Base-by-base conservation (phyloP, 257 asterid species). In the Coffea canephora region DNA sequence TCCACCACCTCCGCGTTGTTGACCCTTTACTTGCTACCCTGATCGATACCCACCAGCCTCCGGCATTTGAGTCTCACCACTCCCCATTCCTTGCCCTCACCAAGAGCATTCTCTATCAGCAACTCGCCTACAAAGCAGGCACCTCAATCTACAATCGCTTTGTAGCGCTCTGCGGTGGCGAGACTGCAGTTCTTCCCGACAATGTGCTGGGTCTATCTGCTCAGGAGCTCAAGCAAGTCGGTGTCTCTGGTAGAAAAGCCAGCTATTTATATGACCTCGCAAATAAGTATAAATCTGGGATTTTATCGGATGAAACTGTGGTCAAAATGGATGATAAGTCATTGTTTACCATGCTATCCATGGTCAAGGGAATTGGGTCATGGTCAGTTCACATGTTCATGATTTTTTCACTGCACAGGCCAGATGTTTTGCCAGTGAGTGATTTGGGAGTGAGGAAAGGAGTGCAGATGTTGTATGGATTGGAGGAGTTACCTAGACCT, bases 311-410 rank as follows among this genome's bases (percentile, higher is more conserved):
- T 80, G 97, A 93, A 1, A 78, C 85, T 3, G 91, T 95, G 34
- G 96, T 95, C 73, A 92, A 90, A 82, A 93, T 95, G 99, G 99
- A 95, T 57, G 99, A 95, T 71, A 91, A 90, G 85, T 91, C 97
- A 16, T 80, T 95, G 85, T 93, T 92, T 85, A 90, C 97, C 0
- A 93, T 93, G 98, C 94, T 95, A n/a, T 89, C 97, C 1, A 95
- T 93, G 98, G 99, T 95, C 81, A 95, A 95, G 83, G 99, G 99
- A 52, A 95, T 95, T 61, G 99, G 99, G 36, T 89, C 98, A 1
- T 95, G 99, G 99, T 93, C 98, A 10, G 99, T 95, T 45, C 98
- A 95, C 69, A 95, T 95, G 99, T 95, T 95, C 80, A 95, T 95
- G 99, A 90, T 95, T 31, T 95, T 91, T 80, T 93, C 98, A 6